Evolutionary conservation across 768 basidiomycete species (phyloP).

Genomic region (Mycena vitilis): DNA sequence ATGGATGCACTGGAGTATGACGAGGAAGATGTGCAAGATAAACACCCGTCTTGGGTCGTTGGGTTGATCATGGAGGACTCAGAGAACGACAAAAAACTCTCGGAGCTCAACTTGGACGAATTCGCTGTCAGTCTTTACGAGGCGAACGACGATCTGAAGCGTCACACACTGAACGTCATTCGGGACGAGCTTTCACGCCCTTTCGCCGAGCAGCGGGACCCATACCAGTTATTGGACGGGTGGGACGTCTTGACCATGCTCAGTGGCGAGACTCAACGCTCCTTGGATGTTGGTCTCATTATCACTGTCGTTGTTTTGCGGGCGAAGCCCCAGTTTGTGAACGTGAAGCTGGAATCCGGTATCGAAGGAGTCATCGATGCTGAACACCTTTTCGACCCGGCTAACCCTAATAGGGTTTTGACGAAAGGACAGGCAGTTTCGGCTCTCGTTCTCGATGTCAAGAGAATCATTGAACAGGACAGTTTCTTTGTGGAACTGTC

Average conservation of each 20-base stretch:
- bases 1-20: constrained; percentile 97
- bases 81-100: constrained; percentile 82
- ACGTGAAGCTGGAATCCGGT: constrained; percentile 91
- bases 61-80: constrained; percentile 85
- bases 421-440: constrained; percentile 86
- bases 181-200: constrained; percentile 86
- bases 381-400: constrained; percentile 66
- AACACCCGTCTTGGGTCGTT: constrained; percentile 92
- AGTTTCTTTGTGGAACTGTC: constrained; percentile 81
- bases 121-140: constrained; percentile 93
- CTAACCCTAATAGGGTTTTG: constrained; percentile 56
- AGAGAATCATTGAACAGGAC: constrained; percentile 69
- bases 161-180: constrained; percentile 90
- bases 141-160: constrained; percentile 86
- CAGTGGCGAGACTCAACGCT: constrained; percentile 88
- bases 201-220: constrained; percentile 77
- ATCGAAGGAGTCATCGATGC: constrained; percentile 83
- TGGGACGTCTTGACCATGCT: constrained; percentile 96
- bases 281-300: constrained; percentile 82
- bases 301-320: constrained; percentile 80
- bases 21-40: constrained; percentile 94
- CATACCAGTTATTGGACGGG: constrained; percentile 71
- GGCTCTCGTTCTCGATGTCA: constrained; percentile 81
- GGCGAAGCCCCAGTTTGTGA: constrained; percentile 60
- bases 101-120: constrained; percentile 94